Evolutionary conservation across 2,329 filamentous ascomycete species (phyloP).

Genomic region (Clathrospora elynae): DNA sequence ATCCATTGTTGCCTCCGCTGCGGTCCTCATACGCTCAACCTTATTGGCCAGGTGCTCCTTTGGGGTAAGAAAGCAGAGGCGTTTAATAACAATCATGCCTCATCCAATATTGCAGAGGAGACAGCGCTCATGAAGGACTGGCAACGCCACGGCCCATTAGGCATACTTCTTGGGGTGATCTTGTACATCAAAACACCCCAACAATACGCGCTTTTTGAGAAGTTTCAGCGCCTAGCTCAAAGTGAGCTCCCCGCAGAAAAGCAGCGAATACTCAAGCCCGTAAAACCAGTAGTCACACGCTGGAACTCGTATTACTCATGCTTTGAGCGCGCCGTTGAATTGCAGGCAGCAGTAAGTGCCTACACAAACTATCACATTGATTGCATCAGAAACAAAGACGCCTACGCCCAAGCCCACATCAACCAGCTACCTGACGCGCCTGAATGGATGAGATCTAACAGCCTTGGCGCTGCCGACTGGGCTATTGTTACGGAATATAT

Average conservation of each 20-base stretch:
- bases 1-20: conserved; percentile 1
- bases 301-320: not conserved
- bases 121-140: conserved; percentile 1
- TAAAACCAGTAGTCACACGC: conserved; percentile 5
- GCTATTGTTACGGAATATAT: not conserved
- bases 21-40: conserved; percentile 6
- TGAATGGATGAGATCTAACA: not conserved
- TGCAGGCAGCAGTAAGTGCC: not conserved
- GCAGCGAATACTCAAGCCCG: not conserved
- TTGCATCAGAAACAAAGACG: not conserved
- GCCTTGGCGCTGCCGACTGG: conserved; percentile 1
- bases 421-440: not conserved
- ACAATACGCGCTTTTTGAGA: conserved; percentile 7
- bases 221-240: conserved; percentile 6
- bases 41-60: conserved; percentile 2
- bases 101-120: too few relatives aligned
- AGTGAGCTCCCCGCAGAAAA: conserved; percentile 1
- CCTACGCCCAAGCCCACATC: not conserved
- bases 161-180: conserved; percentile 5
- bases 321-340: conserved; percentile 4
- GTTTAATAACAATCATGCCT: conserved; percentile 4
- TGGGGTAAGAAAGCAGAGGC: conserved; percentile 1
- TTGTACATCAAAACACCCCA: conserved; percentile 13
- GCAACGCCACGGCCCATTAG: conserved; percentile 4
- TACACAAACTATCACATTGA: not conserved